Evolutionary conservation across 2,329 filamentous ascomycete species (phyloP).

Genomic region (Dothiorella sarmentorum): DNA sequence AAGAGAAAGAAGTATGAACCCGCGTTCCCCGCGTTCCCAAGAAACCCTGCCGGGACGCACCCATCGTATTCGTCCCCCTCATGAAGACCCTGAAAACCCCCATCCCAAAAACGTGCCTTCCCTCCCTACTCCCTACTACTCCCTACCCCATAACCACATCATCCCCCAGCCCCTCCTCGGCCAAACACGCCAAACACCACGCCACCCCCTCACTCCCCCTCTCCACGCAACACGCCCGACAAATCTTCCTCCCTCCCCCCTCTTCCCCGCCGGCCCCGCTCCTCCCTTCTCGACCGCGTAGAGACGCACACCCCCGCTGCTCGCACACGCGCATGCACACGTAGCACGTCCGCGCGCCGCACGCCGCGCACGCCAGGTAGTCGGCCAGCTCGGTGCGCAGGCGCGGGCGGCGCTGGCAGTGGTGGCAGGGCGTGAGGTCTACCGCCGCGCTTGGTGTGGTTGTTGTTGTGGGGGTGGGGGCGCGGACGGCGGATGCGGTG

Average conservation of each 20-base stretch:
- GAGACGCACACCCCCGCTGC: neutral
- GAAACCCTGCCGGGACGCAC: too few relatives aligned
- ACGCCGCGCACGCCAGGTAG: constrained; percentile 62
- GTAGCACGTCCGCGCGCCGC: constrained; percentile 61
- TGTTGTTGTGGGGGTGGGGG: neutral
- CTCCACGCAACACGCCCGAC: constrained; percentile 67
- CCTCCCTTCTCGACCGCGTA: too few relatives aligned
- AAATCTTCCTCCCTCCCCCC: constrained; percentile 49
- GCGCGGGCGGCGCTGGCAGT: constrained; percentile 63
- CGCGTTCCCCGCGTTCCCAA: too few relatives aligned
- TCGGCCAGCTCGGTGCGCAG: constrained; percentile 64
- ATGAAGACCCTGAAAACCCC: too few relatives aligned
- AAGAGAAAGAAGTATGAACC: too few relatives aligned
- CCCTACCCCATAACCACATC: constrained; percentile 2
- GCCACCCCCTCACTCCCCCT: constrained; percentile 62
- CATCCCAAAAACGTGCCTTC: neutral
- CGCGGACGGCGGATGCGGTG: neutral
- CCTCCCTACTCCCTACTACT: neutral
- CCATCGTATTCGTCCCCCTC: too few relatives aligned
- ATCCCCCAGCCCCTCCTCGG: neutral
- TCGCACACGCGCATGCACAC: constrained; percentile 65
- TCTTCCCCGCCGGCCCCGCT: constrained; percentile 33
- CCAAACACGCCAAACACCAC: constrained; percentile 62
- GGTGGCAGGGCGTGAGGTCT: constrained; percentile 57
- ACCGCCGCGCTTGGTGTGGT: neutral